These are phyloP conservation scores for Colletotrichum sidae DNA, from an alignment of 2,329 filamentous ascomycete species.

Conservation along the genomic window DNA sequence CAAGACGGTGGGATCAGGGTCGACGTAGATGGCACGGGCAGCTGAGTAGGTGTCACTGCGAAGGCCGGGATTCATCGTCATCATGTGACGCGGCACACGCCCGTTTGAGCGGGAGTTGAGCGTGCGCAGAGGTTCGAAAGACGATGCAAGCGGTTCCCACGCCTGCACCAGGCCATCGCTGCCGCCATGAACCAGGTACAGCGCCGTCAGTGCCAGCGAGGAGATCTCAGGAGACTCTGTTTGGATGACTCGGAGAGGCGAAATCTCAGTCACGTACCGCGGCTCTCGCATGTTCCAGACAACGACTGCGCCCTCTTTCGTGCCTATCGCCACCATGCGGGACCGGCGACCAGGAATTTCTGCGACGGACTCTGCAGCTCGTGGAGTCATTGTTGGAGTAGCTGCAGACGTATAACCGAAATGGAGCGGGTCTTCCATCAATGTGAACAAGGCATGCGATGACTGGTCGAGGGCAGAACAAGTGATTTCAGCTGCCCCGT, in stretches of 20 bases:
- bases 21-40: conserved; percentile 85
- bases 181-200: conserved; percentile 93
- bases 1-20: conserved; percentile 87
- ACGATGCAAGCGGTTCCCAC: conserved; percentile 95
- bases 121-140: conserved; percentile 81
- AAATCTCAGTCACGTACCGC: conserved; percentile 70
- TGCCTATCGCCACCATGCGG: conserved; percentile 85
- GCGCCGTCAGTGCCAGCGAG: conserved; percentile 82
- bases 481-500: conserved; percentile 72
- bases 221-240: conserved; percentile 92
- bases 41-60: conserved; percentile 82
- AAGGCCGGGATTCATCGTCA: conserved; percentile 65
- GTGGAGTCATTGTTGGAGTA: conserved; percentile 56
- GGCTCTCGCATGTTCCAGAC: conserved; percentile 86
- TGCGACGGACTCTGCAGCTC: conserved; percentile 18
- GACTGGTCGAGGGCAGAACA: conserved; percentile 80
- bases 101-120: conserved; percentile 87
- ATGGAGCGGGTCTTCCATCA: conserved; percentile 80
- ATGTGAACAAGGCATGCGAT: conserved; percentile 75
- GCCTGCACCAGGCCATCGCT: conserved; percentile 95
- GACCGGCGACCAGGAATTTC: conserved; percentile 89
- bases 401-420: conserved; percentile 62
- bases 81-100: conserved; percentile 80
- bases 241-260: conserved; percentile 83
- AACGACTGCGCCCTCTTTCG: conserved; percentile 79